Base-by-base conservation (phyloP, 805 yeast genomes). In the Candida sphagnicola region DNA sequence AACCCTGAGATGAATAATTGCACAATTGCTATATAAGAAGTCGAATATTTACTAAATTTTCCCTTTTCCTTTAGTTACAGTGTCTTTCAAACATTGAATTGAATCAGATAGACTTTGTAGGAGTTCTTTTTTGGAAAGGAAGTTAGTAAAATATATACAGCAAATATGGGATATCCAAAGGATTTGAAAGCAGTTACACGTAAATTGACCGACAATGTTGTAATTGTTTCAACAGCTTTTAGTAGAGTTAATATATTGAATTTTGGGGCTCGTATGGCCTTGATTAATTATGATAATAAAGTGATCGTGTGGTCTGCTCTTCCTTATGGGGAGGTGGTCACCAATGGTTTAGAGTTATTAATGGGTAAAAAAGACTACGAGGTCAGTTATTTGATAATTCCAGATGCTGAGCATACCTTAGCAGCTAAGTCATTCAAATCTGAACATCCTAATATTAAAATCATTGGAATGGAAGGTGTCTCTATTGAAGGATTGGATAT, bases 381-480 rank as follows among this genome's bases (percentile, higher is more conserved):
- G 19, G 65, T 79, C 29, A 54, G 72, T 2, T 73, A 77, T 44
- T 61, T 79, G 26, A 66, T 83, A 30, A 67, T 82, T 34, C 87
- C 88, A 2, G 85, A 82, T 50, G 50, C 46, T 23, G 84, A 78
- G 45, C 89, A 82, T 51, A 78, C 84, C 1, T 59, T 82, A 76
- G 85, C 82, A 2, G 75, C 80, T 10, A 51, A 57, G 18, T 70
- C 74, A 11, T 74, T 80, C 59, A 72, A 75, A 51, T 61, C 65
- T 14, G 56, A 59, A 38, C 70, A 62, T 52, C 85, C 86, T 3
- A 50, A 63, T 2, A 56, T 77, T 35, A 70, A 74, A 48, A 55
- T 82, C 18, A 67, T 82, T 43, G 85, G 81, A 4, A 69, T 75
- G 59, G 77, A 69, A 28, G 67, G 55, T 16, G 55, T 55, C 5